A percentile compares a stretch with the other conserved stretches of the same genome.
Conservation (phyloP, 257 asterid species). For the Capsicum pubescens region DNA sequence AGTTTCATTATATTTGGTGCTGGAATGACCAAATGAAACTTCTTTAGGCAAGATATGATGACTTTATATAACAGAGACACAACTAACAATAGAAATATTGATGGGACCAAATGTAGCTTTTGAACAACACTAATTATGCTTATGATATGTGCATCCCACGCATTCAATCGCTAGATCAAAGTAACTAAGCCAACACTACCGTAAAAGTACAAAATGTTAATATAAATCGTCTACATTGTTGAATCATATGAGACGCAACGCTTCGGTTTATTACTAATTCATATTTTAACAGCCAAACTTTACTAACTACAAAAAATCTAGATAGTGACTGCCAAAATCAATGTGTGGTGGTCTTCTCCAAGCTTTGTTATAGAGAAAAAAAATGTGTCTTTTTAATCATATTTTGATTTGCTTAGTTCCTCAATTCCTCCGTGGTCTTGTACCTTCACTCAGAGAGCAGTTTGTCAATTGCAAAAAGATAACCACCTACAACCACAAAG, state of each 20-base stretch:
- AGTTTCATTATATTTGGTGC: too few relatives aligned
- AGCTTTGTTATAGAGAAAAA: not conserved
- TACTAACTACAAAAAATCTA: not conserved
- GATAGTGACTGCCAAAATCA: not conserved
- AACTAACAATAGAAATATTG: slow-evolving; percentile 7
- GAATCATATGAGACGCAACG: not conserved
- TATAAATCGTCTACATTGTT: not conserved
- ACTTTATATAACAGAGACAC: too few relatives aligned
- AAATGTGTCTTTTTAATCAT: not conserved
- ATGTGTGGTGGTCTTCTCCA: not conserved
- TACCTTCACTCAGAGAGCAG: slow-evolving; percentile 38
- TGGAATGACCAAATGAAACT: too few relatives aligned
- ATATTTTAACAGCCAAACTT: not conserved
- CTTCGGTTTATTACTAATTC: not conserved
- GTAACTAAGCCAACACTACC: slow-evolving; percentile 46
- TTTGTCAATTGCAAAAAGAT: slow-evolving; percentile 60
- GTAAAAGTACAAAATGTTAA: slow-evolving; percentile 37
- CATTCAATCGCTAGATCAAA: slow-evolving; percentile 15
- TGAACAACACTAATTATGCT: slow-evolving; percentile 58
- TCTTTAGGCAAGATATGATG: too few relatives aligned
- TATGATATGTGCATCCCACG: slow-evolving; percentile 43
- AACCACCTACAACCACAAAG: slow-evolving; percentile 73
- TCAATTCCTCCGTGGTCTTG: not conserved
- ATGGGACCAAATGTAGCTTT: slow-evolving; percentile 57
- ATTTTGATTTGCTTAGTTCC: not conserved